phyloP scores from a whole-genome alignment of 306 rosid genomes.

The Dalbergia cultrata region DNA sequence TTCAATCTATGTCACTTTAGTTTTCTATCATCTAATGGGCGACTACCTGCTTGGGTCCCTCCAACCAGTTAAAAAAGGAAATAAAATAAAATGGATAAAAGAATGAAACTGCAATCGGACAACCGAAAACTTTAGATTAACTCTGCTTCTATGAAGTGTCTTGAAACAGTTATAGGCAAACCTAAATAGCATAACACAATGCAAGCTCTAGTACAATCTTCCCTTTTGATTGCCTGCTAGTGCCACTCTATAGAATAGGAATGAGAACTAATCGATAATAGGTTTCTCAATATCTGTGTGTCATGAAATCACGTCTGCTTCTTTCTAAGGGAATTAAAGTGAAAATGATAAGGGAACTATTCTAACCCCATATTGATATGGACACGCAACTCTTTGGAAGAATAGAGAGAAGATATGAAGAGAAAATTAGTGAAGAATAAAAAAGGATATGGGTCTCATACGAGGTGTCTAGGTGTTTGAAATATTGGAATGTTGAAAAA shows the following conservation, averaged over 20 bases:
- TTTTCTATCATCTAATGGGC: constrained; percentile 26
- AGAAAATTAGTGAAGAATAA: too few relatives aligned
- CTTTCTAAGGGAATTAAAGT: constrained; percentile 6
- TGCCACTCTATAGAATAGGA: constrained; percentile 21
- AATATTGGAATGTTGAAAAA: too few relatives aligned
- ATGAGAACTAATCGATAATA: not conserved
- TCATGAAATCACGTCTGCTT: not conserved
- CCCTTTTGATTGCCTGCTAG: constrained; percentile 3
- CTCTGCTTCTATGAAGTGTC: constrained; percentile 1
- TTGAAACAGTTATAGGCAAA: not conserved
- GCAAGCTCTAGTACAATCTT: not conserved
- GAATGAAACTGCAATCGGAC: not conserved
- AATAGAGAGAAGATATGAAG: too few relatives aligned
- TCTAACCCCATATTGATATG: too few relatives aligned
- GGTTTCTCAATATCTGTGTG: constrained; percentile 12
- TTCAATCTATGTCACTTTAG: not conserved
- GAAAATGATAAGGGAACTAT: too few relatives aligned
- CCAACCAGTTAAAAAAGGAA: not conserved
- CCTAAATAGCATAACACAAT: not conserved
- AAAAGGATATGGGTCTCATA: too few relatives aligned
- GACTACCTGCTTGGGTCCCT: constrained; percentile 13
- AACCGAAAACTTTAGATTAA: not conserved
- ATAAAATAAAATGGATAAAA: constrained; percentile 3
- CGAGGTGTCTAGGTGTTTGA: too few relatives aligned
- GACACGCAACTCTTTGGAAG: too few relatives aligned